Evolutionary conservation across 306 rosid species (phyloP), one percentile per base, ranked within the genome.

Genomic region (Gastrolobium bilobum): DNA sequence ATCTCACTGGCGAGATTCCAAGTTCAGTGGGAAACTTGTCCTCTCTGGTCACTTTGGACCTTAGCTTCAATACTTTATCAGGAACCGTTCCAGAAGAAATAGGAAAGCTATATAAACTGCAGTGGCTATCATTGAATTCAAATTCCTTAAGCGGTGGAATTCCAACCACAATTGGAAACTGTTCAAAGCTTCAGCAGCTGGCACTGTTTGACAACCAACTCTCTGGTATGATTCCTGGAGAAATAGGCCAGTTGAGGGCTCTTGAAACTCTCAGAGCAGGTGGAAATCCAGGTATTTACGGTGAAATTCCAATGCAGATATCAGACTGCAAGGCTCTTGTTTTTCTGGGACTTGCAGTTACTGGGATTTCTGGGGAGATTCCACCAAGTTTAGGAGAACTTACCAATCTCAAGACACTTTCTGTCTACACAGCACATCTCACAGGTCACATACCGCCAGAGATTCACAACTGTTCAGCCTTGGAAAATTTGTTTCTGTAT

Each of bases 241-340:
- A 92, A 78, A 76, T 91, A 73, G 93, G 97, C 73, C 85, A 56
- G 52, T 65, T 94, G 86, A 48, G 47, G 54, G 80, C 63, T 29
- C 87, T 92, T 82, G 88, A 91, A 83, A 67, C 85, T 2, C 56
- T 92, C 39, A 81, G 98, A 52, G 97, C 92, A 7, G 98, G 98
- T 3, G 98, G 98, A 63, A 94, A 94, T 79, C 88, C 30, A 2
- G 97, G 87, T 51, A 89, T 94, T 57, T 73, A 65, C 35, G 97
- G 98, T 0, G 95, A 88, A 86, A 94, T 94, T 81, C 97, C 97
- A 81, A 87, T 64, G 88, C 89, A 89, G 87, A 89, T 94, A 83
- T 84, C 97, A 67, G 86, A 86, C 61, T 92, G 97, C 80, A 89
- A 87, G 82, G 79, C 76, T 52, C 85, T 94, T 11, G 83, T 80